Evolutionary conservation across 129 eudicot species (phyloP).

Genomic region (Rutidosis leptorrhynchoides): DNA sequence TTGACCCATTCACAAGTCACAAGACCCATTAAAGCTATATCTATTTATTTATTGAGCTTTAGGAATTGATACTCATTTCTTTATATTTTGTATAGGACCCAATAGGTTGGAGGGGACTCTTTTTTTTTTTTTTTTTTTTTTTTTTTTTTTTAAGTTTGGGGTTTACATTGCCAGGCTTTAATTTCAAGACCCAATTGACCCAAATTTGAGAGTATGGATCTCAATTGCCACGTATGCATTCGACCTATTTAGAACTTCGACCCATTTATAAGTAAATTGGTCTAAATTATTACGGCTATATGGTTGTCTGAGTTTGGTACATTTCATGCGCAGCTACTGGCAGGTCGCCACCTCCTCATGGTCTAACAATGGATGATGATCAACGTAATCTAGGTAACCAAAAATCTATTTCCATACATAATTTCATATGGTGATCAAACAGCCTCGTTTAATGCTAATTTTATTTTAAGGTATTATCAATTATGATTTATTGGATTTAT

Average conservation of each 20-base stretch:
- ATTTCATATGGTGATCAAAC: neutral
- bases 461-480: neutral
- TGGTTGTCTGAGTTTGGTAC: constrained; percentile 10
- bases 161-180: too few species aligned
- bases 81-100: too few species aligned
- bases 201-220: too few species aligned
- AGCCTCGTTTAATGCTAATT: neutral
- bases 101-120: too few species aligned
- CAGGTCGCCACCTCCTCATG: constrained; percentile 35
- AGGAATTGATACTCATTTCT: too few species aligned
- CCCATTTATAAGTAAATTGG: constrained; percentile 5
- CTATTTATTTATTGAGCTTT: too few species aligned
- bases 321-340: constrained; percentile 44
- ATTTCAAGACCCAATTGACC: too few species aligned
- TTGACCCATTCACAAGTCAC: too few species aligned
- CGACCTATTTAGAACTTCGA: neutral
- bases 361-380: constrained; percentile 38
- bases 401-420: neutral
- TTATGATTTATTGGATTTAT: neutral
- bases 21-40: too few species aligned
- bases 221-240: too few species aligned
- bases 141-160: too few species aligned
- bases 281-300: neutral
- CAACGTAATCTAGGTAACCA: constrained; percentile 41
- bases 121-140: too few species aligned